A percentile compares a stretch with the other conserved stretches of the same genome.
These are phyloP conservation scores for Borealophlyctis nickersoniae DNA, from an alignment of 192 early-diverging fungal species.

Conservation along the genomic window DNA sequence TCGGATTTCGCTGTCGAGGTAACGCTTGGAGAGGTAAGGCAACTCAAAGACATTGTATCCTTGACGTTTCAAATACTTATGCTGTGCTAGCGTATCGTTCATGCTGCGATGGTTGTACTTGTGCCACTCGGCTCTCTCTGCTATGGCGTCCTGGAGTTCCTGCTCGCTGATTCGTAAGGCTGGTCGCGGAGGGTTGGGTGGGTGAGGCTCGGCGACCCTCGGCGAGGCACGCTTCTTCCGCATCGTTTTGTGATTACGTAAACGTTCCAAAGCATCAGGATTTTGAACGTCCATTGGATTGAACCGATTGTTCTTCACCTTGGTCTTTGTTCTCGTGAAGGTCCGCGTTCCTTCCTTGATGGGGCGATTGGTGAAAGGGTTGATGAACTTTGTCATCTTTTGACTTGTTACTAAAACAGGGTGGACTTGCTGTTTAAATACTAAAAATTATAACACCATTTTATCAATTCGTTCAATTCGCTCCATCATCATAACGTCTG, in stretches of 20 bases:
- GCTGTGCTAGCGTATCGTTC: neutral
- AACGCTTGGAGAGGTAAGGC: neutral
- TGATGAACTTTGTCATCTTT: neutral
- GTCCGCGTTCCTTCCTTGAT: neutral
- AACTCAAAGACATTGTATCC: constrained; percentile 2
- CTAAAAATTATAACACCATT: neutral
- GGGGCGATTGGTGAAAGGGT: constrained; percentile 7
- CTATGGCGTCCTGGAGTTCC: neutral
- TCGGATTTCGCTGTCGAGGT: neutral
- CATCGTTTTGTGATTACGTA: neutral
- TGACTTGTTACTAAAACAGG: neutral
- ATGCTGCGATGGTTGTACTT: neutral
- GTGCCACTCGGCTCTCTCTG: neutral
- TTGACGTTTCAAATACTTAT: neutral
- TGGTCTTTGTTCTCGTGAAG: neutral
- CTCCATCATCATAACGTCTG: neutral
- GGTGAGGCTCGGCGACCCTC: neutral
- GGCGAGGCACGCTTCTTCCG: neutral
- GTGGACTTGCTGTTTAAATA: neutral
- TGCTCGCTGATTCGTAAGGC: neutral
- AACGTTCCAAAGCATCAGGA: neutral
- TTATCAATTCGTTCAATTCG: neutral
- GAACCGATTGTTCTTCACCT: neutral
- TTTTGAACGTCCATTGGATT: neutral
- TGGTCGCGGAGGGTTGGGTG: neutral